Percentiles rank a stretch among this genome's conserved stretches.
These are phyloP conservation scores for Trametes cubensis DNA, from an alignment of 768 basidiomycete genomes.

Conservation along the genomic window DNA sequence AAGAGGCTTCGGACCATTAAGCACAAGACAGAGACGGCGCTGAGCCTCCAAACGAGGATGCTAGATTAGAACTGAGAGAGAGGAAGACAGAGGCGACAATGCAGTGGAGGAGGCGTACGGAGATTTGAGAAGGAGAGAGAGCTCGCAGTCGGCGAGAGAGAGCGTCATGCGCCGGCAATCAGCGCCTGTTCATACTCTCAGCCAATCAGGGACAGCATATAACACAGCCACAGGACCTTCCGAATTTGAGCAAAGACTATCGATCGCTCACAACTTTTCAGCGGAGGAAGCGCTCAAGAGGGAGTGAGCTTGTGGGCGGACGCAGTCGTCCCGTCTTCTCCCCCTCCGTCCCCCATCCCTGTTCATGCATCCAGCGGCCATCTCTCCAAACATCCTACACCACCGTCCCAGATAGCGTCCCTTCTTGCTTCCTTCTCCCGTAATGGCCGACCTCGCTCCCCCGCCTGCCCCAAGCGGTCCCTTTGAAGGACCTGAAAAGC, in stretches of 20 bases:
- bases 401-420: slow-evolving; percentile 33
- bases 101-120: neutral
- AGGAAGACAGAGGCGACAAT: neutral
- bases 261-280: slow-evolving; percentile 26
- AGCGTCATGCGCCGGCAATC: slow-evolving; percentile 13
- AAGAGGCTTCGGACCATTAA: slow-evolving; percentile 38
- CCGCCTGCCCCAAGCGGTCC: slow-evolving; percentile 25
- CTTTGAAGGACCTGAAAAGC: slow-evolving; percentile 93
- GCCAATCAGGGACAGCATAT: neutral
- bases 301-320: too few species aligned
- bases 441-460: slow-evolving; percentile 15
- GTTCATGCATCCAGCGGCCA: slow-evolving; percentile 33
- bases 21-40: neutral
- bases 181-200: neutral
- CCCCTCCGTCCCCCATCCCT: slow-evolving; percentile 14
- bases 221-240: slow-evolving; percentile 18
- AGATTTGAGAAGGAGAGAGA: neutral
- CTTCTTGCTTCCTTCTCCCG: neutral
- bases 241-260: slow-evolving; percentile 11
- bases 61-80: neutral
- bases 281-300: neutral
- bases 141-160: slow-evolving; percentile 3
- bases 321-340: neutral
- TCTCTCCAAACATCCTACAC: slow-evolving; percentile 22
- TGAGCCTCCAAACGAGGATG: neutral